Conservation (phyloP, 1,139 yeast genomes). For the Pneumocystis murina region DNA sequence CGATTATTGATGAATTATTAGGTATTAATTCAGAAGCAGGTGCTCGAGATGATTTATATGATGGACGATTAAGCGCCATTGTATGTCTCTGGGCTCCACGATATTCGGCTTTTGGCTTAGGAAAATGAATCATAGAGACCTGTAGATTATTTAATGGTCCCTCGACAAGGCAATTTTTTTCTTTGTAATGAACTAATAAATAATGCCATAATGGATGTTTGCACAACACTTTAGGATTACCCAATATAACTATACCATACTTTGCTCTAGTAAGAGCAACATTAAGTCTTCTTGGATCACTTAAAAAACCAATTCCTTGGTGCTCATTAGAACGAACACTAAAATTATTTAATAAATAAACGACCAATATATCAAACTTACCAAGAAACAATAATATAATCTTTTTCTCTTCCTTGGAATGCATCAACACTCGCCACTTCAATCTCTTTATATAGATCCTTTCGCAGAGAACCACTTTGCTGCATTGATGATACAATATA, state of each 20-base stretch:
- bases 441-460: slow-evolving; percentile 41
- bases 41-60: background rate
- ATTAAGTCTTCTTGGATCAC: slow-evolving; percentile 59
- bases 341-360: background rate
- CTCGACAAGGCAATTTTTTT: slow-evolving; percentile 76
- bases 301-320: slow-evolving; percentile 58
- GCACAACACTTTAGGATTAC: slow-evolving; percentile 68
- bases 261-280: slow-evolving; percentile 90
- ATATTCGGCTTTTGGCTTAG: slow-evolving; percentile 21
- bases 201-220: slow-evolving; percentile 68
- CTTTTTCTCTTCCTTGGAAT: slow-evolving; percentile 85
- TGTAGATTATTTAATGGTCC: slow-evolving; percentile 78
- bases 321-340: slow-evolving; percentile 60
- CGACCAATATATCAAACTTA: background rate
- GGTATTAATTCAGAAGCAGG: background rate
- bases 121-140: slow-evolving; percentile 50
- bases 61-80: slow-evolving; percentile 4
- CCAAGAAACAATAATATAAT: slow-evolving; percentile 55
- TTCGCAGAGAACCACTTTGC: slow-evolving; percentile 12
- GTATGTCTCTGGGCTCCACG: slow-evolving; percentile 10
- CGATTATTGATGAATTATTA: background rate
- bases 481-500: slow-evolving; percentile 1
- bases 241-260: slow-evolving; percentile 67
- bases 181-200: slow-evolving; percentile 62
- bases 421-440: slow-evolving; percentile 86